These are phyloP conservation scores for Penicillium tannophilum DNA, from an alignment of 495 filamentous ascomycete species.

Conservation along the genomic window DNA sequence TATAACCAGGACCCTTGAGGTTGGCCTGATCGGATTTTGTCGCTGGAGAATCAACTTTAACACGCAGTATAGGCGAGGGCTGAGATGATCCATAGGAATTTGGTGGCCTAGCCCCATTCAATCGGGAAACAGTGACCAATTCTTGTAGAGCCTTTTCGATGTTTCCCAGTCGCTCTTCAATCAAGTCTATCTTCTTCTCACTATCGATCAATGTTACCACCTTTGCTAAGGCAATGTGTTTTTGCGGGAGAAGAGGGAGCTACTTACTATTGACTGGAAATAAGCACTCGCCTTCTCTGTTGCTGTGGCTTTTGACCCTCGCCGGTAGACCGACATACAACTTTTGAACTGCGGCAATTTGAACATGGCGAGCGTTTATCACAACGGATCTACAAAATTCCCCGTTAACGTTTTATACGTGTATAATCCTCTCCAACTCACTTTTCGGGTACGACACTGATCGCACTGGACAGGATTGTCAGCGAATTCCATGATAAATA, in stretches of 20 bases:
- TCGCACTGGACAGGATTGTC: constrained; percentile 43
- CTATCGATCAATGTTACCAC: constrained; percentile 33
- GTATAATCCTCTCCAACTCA: constrained; percentile 16
- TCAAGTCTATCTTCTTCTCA: constrained; percentile 69
- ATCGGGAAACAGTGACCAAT: constrained; percentile 23
- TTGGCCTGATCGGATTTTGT: constrained; percentile 16
- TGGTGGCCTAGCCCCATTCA: background rate
- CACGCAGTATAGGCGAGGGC: constrained; percentile 14
- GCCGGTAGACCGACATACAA: constrained; percentile 59
- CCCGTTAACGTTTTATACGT: background rate
- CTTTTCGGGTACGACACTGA: constrained; percentile 55
- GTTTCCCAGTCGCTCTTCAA: constrained; percentile 61
- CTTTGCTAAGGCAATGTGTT: background rate
- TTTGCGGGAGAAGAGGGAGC: background rate
- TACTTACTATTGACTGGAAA: constrained; percentile 68
- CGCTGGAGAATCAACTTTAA: constrained; percentile 8
- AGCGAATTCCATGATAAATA: background rate
- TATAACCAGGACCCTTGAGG: constrained; percentile 24
- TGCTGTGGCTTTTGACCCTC: constrained; percentile 60
- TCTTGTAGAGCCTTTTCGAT: constrained; percentile 57
- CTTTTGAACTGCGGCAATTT: constrained; percentile 48
- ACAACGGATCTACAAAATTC: constrained; percentile 40
- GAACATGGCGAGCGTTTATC: constrained; percentile 49
- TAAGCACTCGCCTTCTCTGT: constrained; percentile 62
- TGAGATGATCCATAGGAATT: constrained; percentile 25